These are phyloP conservation scores for Magnusiomyces tetraspermus DNA, from an alignment of 1,139 yeast species.

Conservation along the genomic window DNA sequence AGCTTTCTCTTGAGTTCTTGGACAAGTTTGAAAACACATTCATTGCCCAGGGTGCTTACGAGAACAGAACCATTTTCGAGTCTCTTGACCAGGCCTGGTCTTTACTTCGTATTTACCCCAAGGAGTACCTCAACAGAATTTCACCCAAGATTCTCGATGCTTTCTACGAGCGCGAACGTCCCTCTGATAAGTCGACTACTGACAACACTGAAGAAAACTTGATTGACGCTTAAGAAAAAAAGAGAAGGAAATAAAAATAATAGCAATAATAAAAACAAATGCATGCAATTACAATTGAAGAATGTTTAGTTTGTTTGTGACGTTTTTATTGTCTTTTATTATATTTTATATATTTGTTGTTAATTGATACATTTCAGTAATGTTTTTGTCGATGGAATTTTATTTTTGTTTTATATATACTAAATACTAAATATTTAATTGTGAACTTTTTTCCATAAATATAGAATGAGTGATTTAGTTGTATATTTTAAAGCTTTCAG, in stretches of 20 bases:
- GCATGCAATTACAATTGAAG: too few relatives aligned
- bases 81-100: constrained; percentile 98
- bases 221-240: constrained; percentile 42
- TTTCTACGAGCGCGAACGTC: constrained; percentile 75
- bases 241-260: background rate
- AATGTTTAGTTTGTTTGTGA: too few relatives aligned
- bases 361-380: too few relatives aligned
- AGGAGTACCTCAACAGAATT: constrained; percentile 96
- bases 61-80: constrained; percentile 87
- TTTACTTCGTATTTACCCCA: constrained; percentile 93
- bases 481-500: too few relatives aligned
- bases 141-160: constrained; percentile 94
- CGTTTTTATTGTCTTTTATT: too few relatives aligned
- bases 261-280: background rate
- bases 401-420: too few relatives aligned
- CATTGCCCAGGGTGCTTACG: constrained; percentile 92
- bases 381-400: too few relatives aligned
- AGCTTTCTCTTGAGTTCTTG: constrained; percentile 89
- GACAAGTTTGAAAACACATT: constrained; percentile 96
- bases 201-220: constrained; percentile 35
- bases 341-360: too few relatives aligned
- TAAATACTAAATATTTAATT: background rate
- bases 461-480: too few relatives aligned
- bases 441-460: background rate
- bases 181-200: constrained; percentile 30